These are phyloP conservation scores for Alternaria sp. DNA, from an alignment of 2,329 filamentous ascomycete genomes.

Conservation along the genomic window DNA sequence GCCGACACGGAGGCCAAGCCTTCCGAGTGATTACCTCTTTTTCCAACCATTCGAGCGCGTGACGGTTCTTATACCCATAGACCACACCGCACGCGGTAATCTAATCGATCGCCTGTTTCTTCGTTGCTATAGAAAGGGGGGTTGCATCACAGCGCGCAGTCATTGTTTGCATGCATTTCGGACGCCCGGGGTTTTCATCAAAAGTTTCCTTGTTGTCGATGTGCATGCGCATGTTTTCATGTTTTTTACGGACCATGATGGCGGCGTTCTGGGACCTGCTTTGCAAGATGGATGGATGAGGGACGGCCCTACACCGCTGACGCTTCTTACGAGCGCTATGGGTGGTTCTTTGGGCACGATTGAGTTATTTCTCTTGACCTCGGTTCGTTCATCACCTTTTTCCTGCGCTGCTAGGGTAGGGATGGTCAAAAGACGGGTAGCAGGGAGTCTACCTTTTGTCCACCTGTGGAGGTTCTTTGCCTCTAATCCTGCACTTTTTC, in stretches of 20 bases:
- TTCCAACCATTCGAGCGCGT: constrained; percentile 44
- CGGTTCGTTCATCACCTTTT: constrained; percentile 22
- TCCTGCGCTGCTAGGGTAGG: constrained; percentile 12
- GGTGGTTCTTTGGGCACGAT: constrained; percentile 22
- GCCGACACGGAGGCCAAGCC: constrained; percentile 43
- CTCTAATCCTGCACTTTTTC: constrained; percentile 13
- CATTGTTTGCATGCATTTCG: constrained; percentile 50
- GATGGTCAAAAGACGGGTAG: constrained; percentile 16
- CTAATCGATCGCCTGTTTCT: constrained; percentile 48
- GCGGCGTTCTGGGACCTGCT: constrained; percentile 37
- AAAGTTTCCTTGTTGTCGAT: constrained; percentile 40
- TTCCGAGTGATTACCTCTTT: constrained; percentile 50
- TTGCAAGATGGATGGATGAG: constrained; percentile 22
- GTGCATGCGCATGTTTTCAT: constrained; percentile 21
- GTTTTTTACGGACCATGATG: constrained; percentile 30
- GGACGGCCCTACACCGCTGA: constrained; percentile 21
- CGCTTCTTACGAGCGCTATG: constrained; percentile 33
- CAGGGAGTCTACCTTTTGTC: constrained; percentile 9
- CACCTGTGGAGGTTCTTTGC: constrained; percentile 12
- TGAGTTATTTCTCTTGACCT: constrained; percentile 17
- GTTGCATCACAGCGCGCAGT: constrained; percentile 45
- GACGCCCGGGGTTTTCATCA: constrained; percentile 32
- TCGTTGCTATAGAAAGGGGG: constrained; percentile 52
- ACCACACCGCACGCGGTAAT: constrained; percentile 49
- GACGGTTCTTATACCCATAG: constrained; percentile 45